Base-by-base conservation (phyloP, 495 filamentous ascomycete species). In the Thozetella sp. region DNA sequence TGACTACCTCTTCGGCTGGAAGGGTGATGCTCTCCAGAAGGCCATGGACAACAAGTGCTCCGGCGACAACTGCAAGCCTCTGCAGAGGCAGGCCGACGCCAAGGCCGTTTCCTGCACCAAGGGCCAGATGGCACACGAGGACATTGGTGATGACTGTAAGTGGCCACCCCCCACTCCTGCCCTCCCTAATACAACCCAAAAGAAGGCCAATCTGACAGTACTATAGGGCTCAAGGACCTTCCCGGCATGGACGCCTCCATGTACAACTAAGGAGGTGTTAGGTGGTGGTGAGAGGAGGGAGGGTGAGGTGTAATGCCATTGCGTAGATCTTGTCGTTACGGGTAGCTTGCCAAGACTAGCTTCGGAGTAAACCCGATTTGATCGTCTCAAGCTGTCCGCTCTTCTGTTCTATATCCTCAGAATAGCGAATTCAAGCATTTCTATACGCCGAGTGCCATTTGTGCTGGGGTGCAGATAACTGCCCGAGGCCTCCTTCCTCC, bases 61-160 rank as follows among this genome's bases (percentile, higher is more conserved):
- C 43, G 43, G 43, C 43, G 43, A 48, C 43, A 48, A 48, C 43
- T 48, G 43, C 43, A 58, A 68, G 23, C 67, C 65, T n/a, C 64
- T 78, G 34, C 59, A 70, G 63, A 55, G 66, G 25, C 76, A 78
- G 59, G 61, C 67, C 19, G 63, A 68, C 52, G 63, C 65, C 46
- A 37, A 57, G 2, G 75, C 75, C 46, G 70, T 70, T 58, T 67
- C 67, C 43, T 78, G 76, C 61, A 64, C 64, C 55, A 72, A 73
- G 64, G 64, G 62, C 48, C 70, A 74, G 62, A 68, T 66, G 37
- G 69, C 68, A 25, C n/a, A 61, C 22, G 67, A 76, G 58, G 55
- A 63, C 19, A 67, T 73, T 22, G 73, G 68, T 23, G 66, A 71
- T 51, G 55, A 65, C 19, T 71, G 68, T 71, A 20, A 71, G 68